Evolutionary conservation across 2,329 filamentous ascomycete species (phyloP), one percentile per base, ranked within the genome.

Genomic region (Fusarium virguliforme): DNA sequence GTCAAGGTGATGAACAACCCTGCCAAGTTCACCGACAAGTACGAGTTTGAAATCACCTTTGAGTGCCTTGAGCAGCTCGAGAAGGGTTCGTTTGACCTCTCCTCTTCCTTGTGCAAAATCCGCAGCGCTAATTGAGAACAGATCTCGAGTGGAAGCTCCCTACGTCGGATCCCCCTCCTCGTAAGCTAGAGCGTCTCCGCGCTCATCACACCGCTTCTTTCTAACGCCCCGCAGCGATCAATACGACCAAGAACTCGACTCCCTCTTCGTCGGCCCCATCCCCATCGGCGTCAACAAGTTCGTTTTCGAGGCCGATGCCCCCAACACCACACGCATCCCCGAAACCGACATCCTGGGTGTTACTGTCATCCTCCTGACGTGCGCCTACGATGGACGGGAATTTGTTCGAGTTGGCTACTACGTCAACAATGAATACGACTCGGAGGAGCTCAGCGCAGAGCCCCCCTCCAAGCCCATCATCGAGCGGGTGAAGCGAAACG

Each of bases 361-460:
- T 56, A 99, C 96, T 4, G 96, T 99, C 77, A 94, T 99, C 76
- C 91, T 99, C 62, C 89, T 99, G 73, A 97, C 94, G 64, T 98
- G 96, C 84, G 93, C 94, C 81, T 99, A 99, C 84, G 96, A 99
- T 78, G 92, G 93, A 60, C 91, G 96, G 78, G 96, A 99, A 82
- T 99, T 99, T 77, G 94, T 99, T 40, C 94, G 96, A 73, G 95
- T 99, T 43, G 96, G 96, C 69, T 99, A 99, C 88, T 99, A 99
- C 76, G 96, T 99, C 78, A 99, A 98, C 87, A 99, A 99, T 78
- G 97, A 99, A 82, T 99, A 99, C 82, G 94, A 97, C 75, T 92
- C 93, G 28, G 94, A 97, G 77, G 94, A 97, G 81, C 88, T 99
- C 70, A 92, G 90, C 76, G 90, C 92, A 53, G 95, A 98, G 76